Base-by-base conservation (phyloP, 495 filamentous ascomycete genomes). In the Niebla homalea region DNA sequence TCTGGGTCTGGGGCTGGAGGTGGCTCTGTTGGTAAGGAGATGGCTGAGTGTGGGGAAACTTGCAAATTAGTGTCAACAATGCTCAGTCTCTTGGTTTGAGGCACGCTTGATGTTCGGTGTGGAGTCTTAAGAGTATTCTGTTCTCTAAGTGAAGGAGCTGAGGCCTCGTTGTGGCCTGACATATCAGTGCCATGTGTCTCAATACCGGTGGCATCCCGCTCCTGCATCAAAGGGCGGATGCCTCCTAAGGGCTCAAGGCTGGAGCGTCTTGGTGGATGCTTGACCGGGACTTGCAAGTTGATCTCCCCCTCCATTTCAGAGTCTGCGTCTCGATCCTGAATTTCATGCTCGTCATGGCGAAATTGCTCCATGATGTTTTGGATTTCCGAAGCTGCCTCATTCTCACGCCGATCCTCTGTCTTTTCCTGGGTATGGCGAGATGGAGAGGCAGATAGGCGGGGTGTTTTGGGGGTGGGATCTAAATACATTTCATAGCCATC, bases 301-400 rank as follows among this genome's bases (percentile, higher is more conserved):
- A 79, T 81, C 36, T 81, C 81, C 39, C 84, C 70, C 63, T 84
- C 85, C 21, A 90, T 64, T 14, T 80, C 75, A 15, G 89, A 85
- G 43, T 87, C 87, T 81, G 88, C 85, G 53, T 89, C 84, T 63
- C 87, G 84, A 10, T 87, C 77, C 48, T 79, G 74, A 25, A 71
- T 79, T 11, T 74, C 79, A 44, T 78, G 77, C 2, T 76, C 75
- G 18, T 76, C 77, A 56, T 83, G 79, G 56, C 79, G 78, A 48
- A 87, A 87, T 58, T 80, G 75, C 38, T 89, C 89, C 83, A 98
- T 95, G 54, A 98, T 96, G 59, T 75, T 94, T 65, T 96, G 87
- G 44, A 98, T 96, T 62, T 96, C 92, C 1, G 82, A 80, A 47
- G 80, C 80, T 4, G 87, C 87, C 23, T 75, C 77, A n/a, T 75